Percentiles rank a stretch among this genome's conserved stretches.
Conservation (phyloP, 75 land plant genomes). For the Ceratopteris richardii region DNA sequence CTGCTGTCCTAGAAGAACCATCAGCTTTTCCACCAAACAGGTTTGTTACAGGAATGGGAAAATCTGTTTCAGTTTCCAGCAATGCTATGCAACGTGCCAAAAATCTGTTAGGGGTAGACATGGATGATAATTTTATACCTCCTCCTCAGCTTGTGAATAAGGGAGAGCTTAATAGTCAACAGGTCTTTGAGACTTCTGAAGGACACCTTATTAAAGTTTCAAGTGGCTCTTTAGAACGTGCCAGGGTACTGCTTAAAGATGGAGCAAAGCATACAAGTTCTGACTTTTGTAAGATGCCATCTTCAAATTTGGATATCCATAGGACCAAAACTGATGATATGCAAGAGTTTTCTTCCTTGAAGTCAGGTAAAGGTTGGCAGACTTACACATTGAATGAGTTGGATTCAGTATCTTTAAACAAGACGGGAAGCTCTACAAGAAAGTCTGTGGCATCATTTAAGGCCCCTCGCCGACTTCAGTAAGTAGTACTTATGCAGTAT, state of each 20-base stretch:
- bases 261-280: background rate
- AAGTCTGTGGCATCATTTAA: background rate
- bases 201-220: conserved; percentile 56
- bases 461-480: conserved; percentile 6
- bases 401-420: background rate
- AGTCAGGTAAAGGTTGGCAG: background rate
- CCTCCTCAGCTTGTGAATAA: conserved; percentile 11
- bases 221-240: conserved; percentile 12
- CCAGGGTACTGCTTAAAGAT: background rate
- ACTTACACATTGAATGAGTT: background rate
- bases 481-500: background rate
- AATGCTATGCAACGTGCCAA: conserved; percentile 51
- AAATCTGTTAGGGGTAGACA: conserved; percentile 35
- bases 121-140: conserved; percentile 17
- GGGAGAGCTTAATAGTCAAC: conserved; percentile 3
- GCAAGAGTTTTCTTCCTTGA: background rate
- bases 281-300: background rate
- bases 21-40: conserved; percentile 23
- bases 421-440: background rate
- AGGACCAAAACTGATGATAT: background rate
- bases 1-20: background rate
- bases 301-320: background rate
- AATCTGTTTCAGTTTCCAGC: conserved; percentile 48
- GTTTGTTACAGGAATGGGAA: conserved; percentile 63
- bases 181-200: conserved; percentile 54